Base-by-base conservation (phyloP, 306 rosid genomes). In the Psophocarpus tetragonolobus region DNA sequence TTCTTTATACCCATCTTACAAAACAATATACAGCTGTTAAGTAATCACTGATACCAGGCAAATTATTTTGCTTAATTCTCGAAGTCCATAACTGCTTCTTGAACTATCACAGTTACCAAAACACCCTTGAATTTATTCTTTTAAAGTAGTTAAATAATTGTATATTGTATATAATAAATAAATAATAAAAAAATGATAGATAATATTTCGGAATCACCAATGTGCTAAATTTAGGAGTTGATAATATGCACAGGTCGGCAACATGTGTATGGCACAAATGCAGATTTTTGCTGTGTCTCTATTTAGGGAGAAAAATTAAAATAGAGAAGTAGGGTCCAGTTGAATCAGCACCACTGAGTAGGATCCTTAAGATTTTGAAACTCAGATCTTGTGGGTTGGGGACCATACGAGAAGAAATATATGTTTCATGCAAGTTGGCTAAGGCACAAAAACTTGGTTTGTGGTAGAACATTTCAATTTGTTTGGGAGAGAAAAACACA, bases 231-330 rank as follows among this genome's bases (percentile, higher is more conserved):
- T 54, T 65, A 68, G 82, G 68, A 85, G 24, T 77, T 24, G 64
- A 57, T 54, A 23, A 53, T 3, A n/a, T 56, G 78, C 64, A 83
- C 63, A 71, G 73, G 87, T 87, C 85, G 87, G 90, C 86, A 81
- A 42, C 76, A 3, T 68, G 62, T 18, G 70, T 15, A 58, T 74
- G 81, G 62, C 85, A 70, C 83, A 67, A 61, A 78, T 48, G 41
- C 78, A 77, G 76, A 64, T 29, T 74, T 74, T 48, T 74, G 51
- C 63, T 69, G 79, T 51, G 84, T 84, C 86, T 60, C 74, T 76
- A 57, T 56, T 33, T 21, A 32, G 48, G 38, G 45, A 0, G 32
- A 20, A 50, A 58, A 35, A 3, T 35, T n/a, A 36, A 26, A 66
- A 72, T 65, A 17, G 3, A 15, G 4, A 29, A 10, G 62, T 60